A percentile compares a stretch with the other conserved stretches of the same genome.
Conservation (phyloP, 257 asterid species). For the Salvia hispanica region DNA sequence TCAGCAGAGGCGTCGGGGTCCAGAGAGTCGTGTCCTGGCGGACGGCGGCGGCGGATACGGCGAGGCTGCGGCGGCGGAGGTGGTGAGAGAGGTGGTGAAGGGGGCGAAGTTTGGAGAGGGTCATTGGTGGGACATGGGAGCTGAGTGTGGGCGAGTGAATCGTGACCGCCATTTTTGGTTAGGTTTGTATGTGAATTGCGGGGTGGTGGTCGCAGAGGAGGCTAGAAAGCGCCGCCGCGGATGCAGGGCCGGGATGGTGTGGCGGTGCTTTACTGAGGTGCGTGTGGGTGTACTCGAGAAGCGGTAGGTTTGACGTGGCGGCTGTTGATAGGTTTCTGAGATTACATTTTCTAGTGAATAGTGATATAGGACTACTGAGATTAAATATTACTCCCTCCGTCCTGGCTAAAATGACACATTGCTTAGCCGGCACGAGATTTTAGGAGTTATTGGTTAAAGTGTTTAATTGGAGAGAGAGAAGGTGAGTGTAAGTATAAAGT, state of each 20-base stretch:
- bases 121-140: slow-evolving; percentile 67
- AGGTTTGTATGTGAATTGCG: neutral
- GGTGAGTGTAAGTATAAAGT: too few relatives aligned
- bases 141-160: slow-evolving; percentile 42
- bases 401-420: too few relatives aligned
- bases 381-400: too few relatives aligned
- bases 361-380: neutral
- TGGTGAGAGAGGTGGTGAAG: slow-evolving; percentile 47
- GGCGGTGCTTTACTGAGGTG: slow-evolving; percentile 2
- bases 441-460: too few relatives aligned
- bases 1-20: slow-evolving; percentile 68
- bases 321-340: slow-evolving; percentile 23
- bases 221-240: slow-evolving; percentile 58
- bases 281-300: slow-evolving; percentile 29
- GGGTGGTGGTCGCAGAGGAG: slow-evolving; percentile 43
- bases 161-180: slow-evolving; percentile 49
- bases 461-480: too few relatives aligned
- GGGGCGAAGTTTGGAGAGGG: slow-evolving; percentile 54
- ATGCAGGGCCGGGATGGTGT: slow-evolving; percentile 29
- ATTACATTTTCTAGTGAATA: slow-evolving; percentile 14
- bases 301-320: slow-evolving; percentile 36
- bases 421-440: too few relatives aligned
- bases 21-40: slow-evolving; percentile 71
- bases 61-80: slow-evolving; percentile 49
- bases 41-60: slow-evolving; percentile 64